Conservation (phyloP, 106 monocot species). For the Chionographis japonica region DNA sequence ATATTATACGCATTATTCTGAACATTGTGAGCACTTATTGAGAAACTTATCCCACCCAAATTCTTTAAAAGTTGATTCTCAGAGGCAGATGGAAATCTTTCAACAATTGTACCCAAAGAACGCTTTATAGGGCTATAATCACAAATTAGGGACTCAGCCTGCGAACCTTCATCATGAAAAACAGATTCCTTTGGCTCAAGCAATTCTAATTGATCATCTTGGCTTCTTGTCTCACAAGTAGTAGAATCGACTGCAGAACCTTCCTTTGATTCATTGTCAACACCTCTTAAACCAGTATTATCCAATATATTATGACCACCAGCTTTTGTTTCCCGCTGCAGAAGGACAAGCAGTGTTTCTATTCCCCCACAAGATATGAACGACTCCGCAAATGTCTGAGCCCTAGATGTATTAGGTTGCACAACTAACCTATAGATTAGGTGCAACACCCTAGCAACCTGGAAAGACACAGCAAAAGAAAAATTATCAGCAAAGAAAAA, state of each 20-base stretch:
- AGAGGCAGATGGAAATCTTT: slow-evolving; percentile 43
- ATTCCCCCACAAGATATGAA: slow-evolving; percentile 84
- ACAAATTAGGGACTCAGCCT: slow-evolving; percentile 16
- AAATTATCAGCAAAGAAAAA: not conserved
- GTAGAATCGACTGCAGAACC: slow-evolving; percentile 17
- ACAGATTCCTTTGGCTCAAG: slow-evolving; percentile 11
- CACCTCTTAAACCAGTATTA: slow-evolving; percentile 6
- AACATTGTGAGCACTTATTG: slow-evolving; percentile 75
- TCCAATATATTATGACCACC: slow-evolving; percentile 58
- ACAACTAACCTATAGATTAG: slow-evolving; percentile 86
- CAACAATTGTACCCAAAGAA: slow-evolving; percentile 24
- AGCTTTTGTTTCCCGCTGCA: slow-evolving; percentile 79
- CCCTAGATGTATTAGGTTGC: slow-evolving; percentile 77
- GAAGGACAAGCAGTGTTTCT: slow-evolving; percentile 84
- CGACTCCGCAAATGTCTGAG: slow-evolving; percentile 74
- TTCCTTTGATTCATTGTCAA: slow-evolving; percentile 5
- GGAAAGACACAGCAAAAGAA: not conserved
- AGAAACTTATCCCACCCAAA: slow-evolving; percentile 73
- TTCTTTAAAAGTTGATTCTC: slow-evolving; percentile 53
- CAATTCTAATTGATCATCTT: slow-evolving; percentile 23
- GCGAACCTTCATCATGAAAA: slow-evolving; percentile 18
- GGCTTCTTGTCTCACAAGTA: slow-evolving; percentile 4
- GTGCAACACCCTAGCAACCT: slow-evolving; percentile 96
- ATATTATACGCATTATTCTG: slow-evolving; percentile 82
- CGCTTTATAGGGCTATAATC: slow-evolving; percentile 10